Evolutionary conservation across 2,329 filamentous ascomycete species (phyloP).

Genomic region (Drechmeria coniospora): DNA sequence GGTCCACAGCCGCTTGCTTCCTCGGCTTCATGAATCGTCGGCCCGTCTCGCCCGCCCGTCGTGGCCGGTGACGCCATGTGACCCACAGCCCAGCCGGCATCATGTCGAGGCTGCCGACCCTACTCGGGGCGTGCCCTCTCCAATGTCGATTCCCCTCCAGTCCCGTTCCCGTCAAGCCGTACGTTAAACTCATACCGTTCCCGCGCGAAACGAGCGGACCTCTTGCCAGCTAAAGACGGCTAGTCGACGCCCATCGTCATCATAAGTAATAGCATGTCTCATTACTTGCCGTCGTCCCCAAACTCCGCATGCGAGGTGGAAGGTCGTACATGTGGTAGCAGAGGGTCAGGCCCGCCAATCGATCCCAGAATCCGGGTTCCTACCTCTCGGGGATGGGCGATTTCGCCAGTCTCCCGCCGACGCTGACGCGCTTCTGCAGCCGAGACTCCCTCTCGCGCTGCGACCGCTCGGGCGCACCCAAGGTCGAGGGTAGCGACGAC

Average conservation of each 20-base stretch:
- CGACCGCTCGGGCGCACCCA: slow-evolving; percentile 30
- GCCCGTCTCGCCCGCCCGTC: no score
- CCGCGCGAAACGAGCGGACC: slow-evolving; percentile 1
- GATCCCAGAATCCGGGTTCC: slow-evolving; percentile 26
- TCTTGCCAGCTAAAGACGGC: slow-evolving; percentile 2
- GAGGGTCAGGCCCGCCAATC: slow-evolving; percentile 21
- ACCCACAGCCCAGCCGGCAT: no score
- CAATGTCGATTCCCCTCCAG: neutral
- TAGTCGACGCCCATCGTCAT: slow-evolving; percentile 2
- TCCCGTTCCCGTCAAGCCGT: neutral
- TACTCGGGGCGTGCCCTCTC: no score
- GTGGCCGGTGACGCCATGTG: no score
- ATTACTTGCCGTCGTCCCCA: slow-evolving; percentile 6
- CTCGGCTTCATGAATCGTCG: no score
- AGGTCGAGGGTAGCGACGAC: slow-evolving; percentile 38
- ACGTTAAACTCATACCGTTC: neutral
- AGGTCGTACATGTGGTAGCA: slow-evolving; percentile 20
- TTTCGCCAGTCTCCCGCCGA: slow-evolving; percentile 56
- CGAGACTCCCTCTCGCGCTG: slow-evolving; percentile 51
- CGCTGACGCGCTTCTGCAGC: slow-evolving; percentile 66
- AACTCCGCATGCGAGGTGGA: slow-evolving; percentile 11
- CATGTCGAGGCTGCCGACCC: no score
- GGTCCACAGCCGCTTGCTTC: no score
- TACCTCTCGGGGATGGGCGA: slow-evolving; percentile 48
- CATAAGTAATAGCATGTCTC: slow-evolving; percentile 5